Evolutionary conservation across 1,284 basidiomycete species (phyloP), one percentile per base, ranked within the genome.

Genomic region (Neonothopanus nambi): DNA sequence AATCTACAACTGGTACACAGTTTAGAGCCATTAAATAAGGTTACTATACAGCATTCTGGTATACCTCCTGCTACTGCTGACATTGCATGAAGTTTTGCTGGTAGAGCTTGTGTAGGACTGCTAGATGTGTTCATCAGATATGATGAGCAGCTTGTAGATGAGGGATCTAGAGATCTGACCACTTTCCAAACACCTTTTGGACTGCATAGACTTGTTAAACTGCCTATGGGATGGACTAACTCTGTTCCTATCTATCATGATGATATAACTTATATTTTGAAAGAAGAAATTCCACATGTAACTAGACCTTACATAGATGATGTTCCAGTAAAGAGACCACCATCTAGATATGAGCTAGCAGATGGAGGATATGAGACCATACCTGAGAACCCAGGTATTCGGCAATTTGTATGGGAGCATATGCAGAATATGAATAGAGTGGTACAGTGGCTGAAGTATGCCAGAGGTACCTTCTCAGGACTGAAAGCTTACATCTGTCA

Each of bases 191-290:
- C 63, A 5, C 61, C 53, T 45, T 53, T 53, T 35, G 62, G 65
- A 2, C 50, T 59, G 0, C 46, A 61, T 6, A 55, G 60, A 11
- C 62, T 69, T 0, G 17, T 20, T 6, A 63, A 58, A 0, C 52
- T 75, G 0, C 73, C 71, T 0, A 72, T 71, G 70, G 74, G 74
- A 0, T 76, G 65, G 65, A 73, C 71, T 0, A 74, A 76, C 46
- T 74, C 68, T 0, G 66, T 72, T n/a, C n/a, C n/a, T n/a, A n/a
- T n/a, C n/a, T n/a, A n/a, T n/a, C n/a, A n/a, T n/a, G n/a, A n/a
- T n/a, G n/a, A n/a, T n/a, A n/a, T n/a, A n/a, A n/a, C n/a, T n/a
- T n/a, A n/a, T n/a, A n/a, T n/a, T n/a, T n/a, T n/a, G n/a, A n/a
- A n/a, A n/a, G n/a, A n/a, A n/a, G n/a, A n/a, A n/a, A n/a, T n/a